Evolutionary conservation across 306 rosid species (phyloP).

Genomic region (Begonia peltatifolia): DNA sequence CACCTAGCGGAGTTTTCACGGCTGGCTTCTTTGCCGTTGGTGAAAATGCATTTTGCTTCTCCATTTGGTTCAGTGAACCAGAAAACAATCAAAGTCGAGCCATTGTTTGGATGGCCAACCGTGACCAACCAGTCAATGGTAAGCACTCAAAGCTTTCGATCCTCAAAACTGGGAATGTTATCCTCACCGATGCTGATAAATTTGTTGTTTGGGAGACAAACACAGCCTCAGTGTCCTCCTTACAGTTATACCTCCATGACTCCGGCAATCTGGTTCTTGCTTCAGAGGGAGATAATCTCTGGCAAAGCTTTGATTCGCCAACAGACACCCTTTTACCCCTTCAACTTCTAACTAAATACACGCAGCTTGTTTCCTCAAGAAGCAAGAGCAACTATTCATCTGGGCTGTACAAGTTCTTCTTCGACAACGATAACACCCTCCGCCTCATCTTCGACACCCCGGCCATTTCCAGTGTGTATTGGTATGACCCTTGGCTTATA

Average conservation of each 20-base stretch:
- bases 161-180: not conserved
- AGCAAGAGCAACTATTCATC: slow-evolving; percentile 6
- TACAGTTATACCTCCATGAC: slow-evolving; percentile 11
- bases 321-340: slow-evolving; percentile 30
- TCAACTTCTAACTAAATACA: slow-evolving; percentile 14
- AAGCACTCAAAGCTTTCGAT: slow-evolving; percentile 4
- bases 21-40: slow-evolving; percentile 12
- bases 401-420: slow-evolving; percentile 19
- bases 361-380: slow-evolving; percentile 17
- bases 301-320: slow-evolving; percentile 35
- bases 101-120: slow-evolving; percentile 11
- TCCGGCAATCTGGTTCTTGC: slow-evolving; percentile 28
- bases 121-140: slow-evolving; percentile 13
- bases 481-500: not conserved
- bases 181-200: slow-evolving; percentile 7
- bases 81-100: not conserved
- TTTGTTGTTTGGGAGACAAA: slow-evolving; percentile 15
- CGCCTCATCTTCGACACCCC: slow-evolving; percentile 2
- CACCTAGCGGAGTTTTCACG: not conserved
- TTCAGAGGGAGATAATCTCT: slow-evolving; percentile 2
- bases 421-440: slow-evolving; percentile 14
- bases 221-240: not conserved
- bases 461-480: slow-evolving; percentile 3
- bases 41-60: slow-evolving; percentile 9
- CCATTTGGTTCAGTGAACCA: slow-evolving; percentile 11